These are phyloP conservation scores for Mycena amicta DNA, from an alignment of 768 basidiomycete species.

Conservation along the genomic window DNA sequence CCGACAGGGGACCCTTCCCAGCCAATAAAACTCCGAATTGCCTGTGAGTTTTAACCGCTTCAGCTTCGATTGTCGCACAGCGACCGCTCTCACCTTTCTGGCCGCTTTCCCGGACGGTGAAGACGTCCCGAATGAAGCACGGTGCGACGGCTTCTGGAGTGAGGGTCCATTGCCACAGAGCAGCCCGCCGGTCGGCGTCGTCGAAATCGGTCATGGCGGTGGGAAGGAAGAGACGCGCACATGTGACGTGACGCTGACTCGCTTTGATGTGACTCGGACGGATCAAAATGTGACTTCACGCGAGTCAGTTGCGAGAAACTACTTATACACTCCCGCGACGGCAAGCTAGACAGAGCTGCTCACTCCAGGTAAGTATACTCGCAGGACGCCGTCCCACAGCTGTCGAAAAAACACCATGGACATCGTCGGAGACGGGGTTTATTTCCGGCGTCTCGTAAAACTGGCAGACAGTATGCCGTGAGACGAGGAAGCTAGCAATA, in stretches of 20 bases:
- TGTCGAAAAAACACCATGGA: too few relatives aligned
- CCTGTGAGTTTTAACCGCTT: conserved; percentile 9
- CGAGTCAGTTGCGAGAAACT: too few relatives aligned
- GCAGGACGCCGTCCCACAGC: too few relatives aligned
- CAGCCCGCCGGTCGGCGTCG: background rate
- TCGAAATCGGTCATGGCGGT: background rate
- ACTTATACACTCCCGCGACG: too few relatives aligned
- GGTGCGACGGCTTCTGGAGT: conserved; percentile 55
- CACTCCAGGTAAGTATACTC: too few relatives aligned
- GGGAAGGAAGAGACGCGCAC: background rate
- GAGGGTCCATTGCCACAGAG: conserved; percentile 57
- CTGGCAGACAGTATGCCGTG: too few relatives aligned
- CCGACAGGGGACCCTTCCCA: conserved; percentile 72
- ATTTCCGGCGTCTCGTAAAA: too few relatives aligned
- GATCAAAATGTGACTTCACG: too few relatives aligned
- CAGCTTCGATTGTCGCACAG: background rate
- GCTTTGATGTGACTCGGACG: too few relatives aligned
- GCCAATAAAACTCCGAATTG: conserved; percentile 70
- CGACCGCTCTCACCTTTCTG: conserved; percentile 30
- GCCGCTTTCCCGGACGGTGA: conserved; percentile 44
- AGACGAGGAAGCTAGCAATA: too few relatives aligned
- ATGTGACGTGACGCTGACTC: background rate
- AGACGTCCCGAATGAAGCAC: conserved; percentile 58
- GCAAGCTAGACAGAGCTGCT: too few relatives aligned
- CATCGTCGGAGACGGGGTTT: too few relatives aligned